Percentiles rank a stretch among this genome's conserved stretches.
Evolutionary conservation across 495 filamentous ascomycete species (phyloP).

Genomic region (Hypoxylon rickii): DNA sequence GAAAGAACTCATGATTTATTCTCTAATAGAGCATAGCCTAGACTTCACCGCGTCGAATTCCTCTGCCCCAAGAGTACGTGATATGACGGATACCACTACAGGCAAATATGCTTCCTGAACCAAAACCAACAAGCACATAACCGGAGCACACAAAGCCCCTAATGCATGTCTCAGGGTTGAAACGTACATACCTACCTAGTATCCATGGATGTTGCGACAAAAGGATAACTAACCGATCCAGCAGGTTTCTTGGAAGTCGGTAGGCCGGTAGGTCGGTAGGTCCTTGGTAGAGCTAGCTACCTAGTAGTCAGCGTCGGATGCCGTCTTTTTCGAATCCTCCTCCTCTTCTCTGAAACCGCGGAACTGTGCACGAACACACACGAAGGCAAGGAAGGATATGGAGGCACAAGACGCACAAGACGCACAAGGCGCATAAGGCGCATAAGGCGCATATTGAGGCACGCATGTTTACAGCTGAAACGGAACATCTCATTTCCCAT

Average conservation of each 20-base stretch:
- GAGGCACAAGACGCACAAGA: too few species aligned
- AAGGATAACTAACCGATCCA: background rate
- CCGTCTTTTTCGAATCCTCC: background rate
- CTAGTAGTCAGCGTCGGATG: background rate
- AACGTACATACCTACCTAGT: too few species aligned
- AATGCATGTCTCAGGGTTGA: too few species aligned
- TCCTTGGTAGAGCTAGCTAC: background rate
- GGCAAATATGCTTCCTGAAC: too few species aligned
- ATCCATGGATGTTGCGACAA: too few species aligned
- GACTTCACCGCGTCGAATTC: constrained; percentile 3
- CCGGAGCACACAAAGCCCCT: too few species aligned
- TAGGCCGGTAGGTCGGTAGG: too few species aligned
- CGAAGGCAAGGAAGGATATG: too few species aligned
- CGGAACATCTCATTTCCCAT: constrained; percentile 20
- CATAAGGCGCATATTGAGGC: constrained; percentile 2
- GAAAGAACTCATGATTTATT: constrained; percentile 11
- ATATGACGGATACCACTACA: too few species aligned
- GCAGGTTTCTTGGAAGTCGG: background rate
- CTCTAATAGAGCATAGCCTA: constrained; percentile 18
- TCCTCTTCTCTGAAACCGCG: background rate
- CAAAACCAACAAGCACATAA: too few species aligned
- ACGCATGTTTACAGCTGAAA: constrained; percentile 27
- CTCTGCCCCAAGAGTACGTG: background rate
- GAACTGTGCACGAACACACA: too few species aligned
- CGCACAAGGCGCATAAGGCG: background rate